Conservation (phyloP, 2,329 filamentous ascomycete genomes). For the Pseudogymnoascus sp. region DNA sequence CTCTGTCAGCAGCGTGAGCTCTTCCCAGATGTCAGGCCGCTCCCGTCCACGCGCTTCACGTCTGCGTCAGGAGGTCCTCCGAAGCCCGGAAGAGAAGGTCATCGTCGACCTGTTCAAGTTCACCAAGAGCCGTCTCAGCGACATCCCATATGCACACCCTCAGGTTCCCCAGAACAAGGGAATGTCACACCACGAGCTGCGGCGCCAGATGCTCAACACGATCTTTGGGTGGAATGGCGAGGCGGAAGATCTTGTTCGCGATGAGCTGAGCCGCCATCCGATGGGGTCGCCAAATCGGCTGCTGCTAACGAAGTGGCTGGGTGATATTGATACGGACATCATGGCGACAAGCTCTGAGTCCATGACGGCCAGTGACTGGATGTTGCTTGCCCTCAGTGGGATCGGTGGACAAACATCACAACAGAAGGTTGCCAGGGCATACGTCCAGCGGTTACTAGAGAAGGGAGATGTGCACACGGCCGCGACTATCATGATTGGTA, state of each 20-base stretch:
- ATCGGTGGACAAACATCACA: constrained; percentile 73
- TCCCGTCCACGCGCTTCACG: constrained; percentile 51
- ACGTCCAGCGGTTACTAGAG: constrained; percentile 82
- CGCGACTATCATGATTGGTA: constrained; percentile 82
- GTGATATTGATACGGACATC: constrained; percentile 72
- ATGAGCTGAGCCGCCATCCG: constrained; percentile 72
- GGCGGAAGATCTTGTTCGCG: constrained; percentile 69
- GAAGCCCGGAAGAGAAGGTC: constrained; percentile 66
- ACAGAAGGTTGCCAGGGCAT: constrained; percentile 82
- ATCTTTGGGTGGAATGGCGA: constrained; percentile 95
- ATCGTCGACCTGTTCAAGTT: constrained; percentile 78
- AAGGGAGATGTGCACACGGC: constrained; percentile 87
- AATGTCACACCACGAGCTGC: constrained; percentile 69
- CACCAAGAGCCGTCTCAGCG: constrained; percentile 69
- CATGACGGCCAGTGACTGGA: constrained; percentile 95
- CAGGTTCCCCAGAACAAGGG: constrained; percentile 48
- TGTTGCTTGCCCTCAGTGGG: constrained; percentile 83
- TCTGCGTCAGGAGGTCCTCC: constrained; percentile 70
- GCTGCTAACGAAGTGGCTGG: constrained; percentile 85
- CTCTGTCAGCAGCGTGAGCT: constrained; percentile 46
- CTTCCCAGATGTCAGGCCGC: constrained; percentile 33
- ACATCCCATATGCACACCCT: constrained; percentile 72
- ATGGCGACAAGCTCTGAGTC: constrained; percentile 73
- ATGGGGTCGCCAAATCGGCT: constrained; percentile 69
- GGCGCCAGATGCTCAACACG: constrained; percentile 82